phyloP scores from a whole-genome alignment of 179 eudicot species.

The Carnegiea gigantea region DNA sequence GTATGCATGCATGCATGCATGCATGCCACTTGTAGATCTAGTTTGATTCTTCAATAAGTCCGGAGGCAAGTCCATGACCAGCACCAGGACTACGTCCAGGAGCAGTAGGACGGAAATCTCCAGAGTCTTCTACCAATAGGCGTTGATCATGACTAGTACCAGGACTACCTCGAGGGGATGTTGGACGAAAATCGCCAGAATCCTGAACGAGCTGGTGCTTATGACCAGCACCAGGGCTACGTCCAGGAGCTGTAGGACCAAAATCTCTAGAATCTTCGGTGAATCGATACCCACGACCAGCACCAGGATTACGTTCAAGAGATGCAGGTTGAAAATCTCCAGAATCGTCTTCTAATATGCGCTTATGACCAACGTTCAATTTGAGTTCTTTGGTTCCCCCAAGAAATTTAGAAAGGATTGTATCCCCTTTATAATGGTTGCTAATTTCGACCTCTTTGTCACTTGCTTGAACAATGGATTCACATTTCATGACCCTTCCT shows the following conservation, averaged over 20 bases:
- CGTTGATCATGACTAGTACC: background rate
- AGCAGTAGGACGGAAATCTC: background rate
- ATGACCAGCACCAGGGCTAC: constrained; percentile 6
- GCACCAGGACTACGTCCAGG: constrained; percentile 6
- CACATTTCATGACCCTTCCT: constrained; percentile 1
- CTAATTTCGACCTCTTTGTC: background rate
- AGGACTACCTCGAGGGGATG: background rate
- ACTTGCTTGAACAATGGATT: background rate
- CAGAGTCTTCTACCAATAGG: background rate
- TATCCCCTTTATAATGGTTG: background rate
- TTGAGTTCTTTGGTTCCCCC: background rate
- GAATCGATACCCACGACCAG: background rate
- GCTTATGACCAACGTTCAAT: background rate
- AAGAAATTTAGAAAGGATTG: background rate
- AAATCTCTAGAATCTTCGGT: background rate
- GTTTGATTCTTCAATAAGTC: background rate
- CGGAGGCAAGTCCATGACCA: background rate
- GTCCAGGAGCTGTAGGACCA: background rate
- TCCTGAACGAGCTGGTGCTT: background rate
- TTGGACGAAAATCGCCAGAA: background rate
- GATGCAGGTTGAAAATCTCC: background rate
- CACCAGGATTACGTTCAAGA: background rate
- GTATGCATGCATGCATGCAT: background rate
- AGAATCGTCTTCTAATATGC: background rate
- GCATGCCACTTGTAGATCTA: background rate